Base-by-base conservation (phyloP, 179 eudicot genomes). In the Drosera spatulata region DNA sequence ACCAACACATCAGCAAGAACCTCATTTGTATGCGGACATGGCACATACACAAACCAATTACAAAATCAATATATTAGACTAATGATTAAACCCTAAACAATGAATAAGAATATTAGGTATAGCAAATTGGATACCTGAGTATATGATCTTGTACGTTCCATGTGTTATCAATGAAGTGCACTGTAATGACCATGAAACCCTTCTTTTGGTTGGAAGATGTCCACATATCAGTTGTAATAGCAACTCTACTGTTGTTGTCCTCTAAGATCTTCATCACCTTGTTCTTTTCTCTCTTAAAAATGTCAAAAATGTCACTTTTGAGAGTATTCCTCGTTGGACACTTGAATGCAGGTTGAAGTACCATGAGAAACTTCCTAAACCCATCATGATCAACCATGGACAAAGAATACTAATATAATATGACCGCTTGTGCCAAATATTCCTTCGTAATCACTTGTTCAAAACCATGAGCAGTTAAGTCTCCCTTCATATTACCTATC, bases 181-280 rank as follows among this genome's bases (percentile, higher is more conserved):
- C n/a, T 6, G 49, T 58, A 10, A 66, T 47, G 2, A 22, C 61
- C 67, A 71, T 59, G 14, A 62, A 67, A 1, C 68, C 53, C 37
- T 58, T 71, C 33, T 10, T 51, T 53, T 66, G 67, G 11, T 66
- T 58, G 15, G 40, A 8, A 9, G 53, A 1, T 4, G 61, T 71
- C 70, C 63, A 66, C 70, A 71, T 71, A 15, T 71, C 64, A 3
- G 61, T 71, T 2, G 61, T 61, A 2, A 72, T 10, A 1, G 68
- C 61, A 62, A 66, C 57, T 33, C 49, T 58, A 4, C 37, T 48
- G 1, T 49, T 62, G 52, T 62, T 45, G 1, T 9, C 8, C 7
- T 50, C 42, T 14, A 49, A 49, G 38, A 61, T 2, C 37, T 61
- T 61, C 39, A 14, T 61, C 10, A 41, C 2, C 41, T 38, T 44